Percentiles rank a stretch among this genome's conserved stretches.
phyloP scores from a whole-genome alignment of 2,329 filamentous ascomycete species.

The Capronia americana region DNA sequence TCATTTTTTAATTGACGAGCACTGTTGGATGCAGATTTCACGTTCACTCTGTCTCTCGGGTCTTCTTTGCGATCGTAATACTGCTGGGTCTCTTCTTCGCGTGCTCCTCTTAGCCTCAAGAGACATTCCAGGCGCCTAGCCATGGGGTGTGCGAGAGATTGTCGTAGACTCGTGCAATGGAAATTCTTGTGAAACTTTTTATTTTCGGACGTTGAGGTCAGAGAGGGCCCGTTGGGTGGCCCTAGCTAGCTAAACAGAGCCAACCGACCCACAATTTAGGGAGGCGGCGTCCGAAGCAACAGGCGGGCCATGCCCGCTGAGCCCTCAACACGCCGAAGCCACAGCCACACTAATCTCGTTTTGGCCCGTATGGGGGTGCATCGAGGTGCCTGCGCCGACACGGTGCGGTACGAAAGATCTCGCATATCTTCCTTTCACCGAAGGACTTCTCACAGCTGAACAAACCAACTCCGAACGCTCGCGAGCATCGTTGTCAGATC shows the following conservation, averaged over 20 bases:
- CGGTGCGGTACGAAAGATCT: constrained; percentile 4
- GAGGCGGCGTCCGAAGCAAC: constrained; percentile 21
- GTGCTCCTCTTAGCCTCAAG: background rate
- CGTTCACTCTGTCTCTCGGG: background rate
- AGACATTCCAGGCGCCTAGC: background rate
- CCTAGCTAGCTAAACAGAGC: constrained; percentile 18
- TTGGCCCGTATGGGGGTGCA: constrained; percentile 21
- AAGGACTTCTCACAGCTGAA: constrained; percentile 20
- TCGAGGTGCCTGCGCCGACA: constrained; percentile 16
- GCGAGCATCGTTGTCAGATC: constrained; percentile 14
- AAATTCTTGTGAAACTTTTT: constrained; percentile 17
- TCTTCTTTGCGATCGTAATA: background rate
- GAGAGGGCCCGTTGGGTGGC: constrained; percentile 16
- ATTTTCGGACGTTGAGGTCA: constrained; percentile 29
- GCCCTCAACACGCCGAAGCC: constrained; percentile 13
- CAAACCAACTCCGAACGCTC: constrained; percentile 11
- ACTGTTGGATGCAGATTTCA: constrained; percentile 21
- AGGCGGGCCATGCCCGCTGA: constrained; percentile 15
- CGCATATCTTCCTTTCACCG: constrained; percentile 19
- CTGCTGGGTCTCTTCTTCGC: background rate
- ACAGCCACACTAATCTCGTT: constrained; percentile 23
- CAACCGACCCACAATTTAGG: constrained; percentile 11
- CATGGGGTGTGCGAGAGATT: constrained; percentile 5
- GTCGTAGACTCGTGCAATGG: constrained; percentile 4
- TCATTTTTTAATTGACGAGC: constrained; percentile 29